Evolutionary conservation across 1,139 yeast species (phyloP), one percentile per base, ranked within the genome.

Genomic region (Pichia sp.): DNA sequence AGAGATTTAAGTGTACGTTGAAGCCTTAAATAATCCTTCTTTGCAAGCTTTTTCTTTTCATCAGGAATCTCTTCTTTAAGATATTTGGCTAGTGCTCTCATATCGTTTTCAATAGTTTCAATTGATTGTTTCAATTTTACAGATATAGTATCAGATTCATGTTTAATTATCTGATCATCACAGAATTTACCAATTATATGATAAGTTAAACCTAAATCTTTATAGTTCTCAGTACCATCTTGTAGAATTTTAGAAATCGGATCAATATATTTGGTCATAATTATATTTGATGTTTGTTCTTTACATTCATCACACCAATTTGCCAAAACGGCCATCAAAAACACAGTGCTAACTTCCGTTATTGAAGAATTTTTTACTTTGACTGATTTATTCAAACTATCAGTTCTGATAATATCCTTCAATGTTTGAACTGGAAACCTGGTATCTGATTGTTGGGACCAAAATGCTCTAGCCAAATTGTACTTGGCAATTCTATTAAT

Each of bases 151-250:
- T 65, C 68, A 16, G 74, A 60, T 2, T 67, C 65, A 4, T 71
- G 62, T 3, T 77, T 73, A 52, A 74, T 73, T 41, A 77, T 68
- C 57, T 86, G 94, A 8, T 68, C 67, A 56, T 85, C 87, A 61
- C 97, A 87, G 60, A 90, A 90, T 32, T 73, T 70, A 0, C 90
- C 97, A 57, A 85, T 74, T 4, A 73, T 69, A 52, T 77, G 82
- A 58, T 66, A 84, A 2, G 81, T 73, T 16, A 49, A 44, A 4
- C 50, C 54, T 9, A 42, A 22, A 43, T 47, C 51, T 7, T 26
- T 41, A 6, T 36, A 32, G 20, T 16, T 27, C 32, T 32, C 25
- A 25, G 63, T 56, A 0, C 45, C 43, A 2, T 23, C 25, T 4
- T 22, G 15, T 6, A 46, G n/a, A 9, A 48, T 51, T 1, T 53